Conservation (phyloP, 1,284 basidiomycete species). For the Ustilago curta region DNA sequence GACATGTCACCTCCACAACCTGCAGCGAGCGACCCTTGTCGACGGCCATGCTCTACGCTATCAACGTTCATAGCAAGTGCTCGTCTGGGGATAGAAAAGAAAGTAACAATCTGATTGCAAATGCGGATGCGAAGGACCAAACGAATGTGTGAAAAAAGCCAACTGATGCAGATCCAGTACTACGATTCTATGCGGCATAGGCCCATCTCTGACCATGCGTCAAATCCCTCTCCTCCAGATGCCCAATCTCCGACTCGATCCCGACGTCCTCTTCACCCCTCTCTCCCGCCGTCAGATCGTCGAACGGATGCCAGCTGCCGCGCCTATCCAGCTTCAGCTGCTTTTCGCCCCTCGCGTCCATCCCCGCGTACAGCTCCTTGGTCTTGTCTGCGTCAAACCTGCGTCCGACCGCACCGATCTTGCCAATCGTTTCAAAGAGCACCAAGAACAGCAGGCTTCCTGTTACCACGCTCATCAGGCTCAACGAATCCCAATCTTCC, state of each 20-base stretch:
- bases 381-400: conserved; percentile 51
- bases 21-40: neutral
- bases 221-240: conserved; percentile 61
- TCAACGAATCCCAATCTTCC: conserved; percentile 46
- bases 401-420: conserved; percentile 62
- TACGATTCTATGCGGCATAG: conserved; percentile 37
- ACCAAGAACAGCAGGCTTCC: conserved; percentile 54
- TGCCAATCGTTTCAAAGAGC: conserved; percentile 63
- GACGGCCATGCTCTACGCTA: neutral
- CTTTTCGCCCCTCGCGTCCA: conserved; percentile 27
- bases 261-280: conserved; percentile 68
- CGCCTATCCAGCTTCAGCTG: conserved; percentile 30
- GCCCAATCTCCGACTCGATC: conserved; percentile 64
- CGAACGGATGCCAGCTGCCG: conserved; percentile 63
- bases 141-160: conserved; percentile 6
- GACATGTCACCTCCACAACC: conserved; percentile 1
- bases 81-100: neutral
- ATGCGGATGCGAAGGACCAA: conserved; percentile 4
- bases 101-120: neutral
- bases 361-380: conserved; percentile 41
- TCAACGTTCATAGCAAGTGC: neutral
- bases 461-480: conserved; percentile 49
- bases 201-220: conserved; percentile 60
- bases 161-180: neutral
- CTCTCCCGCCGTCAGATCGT: conserved; percentile 64